These are phyloP conservation scores for Ceratocystis cacaofunesta DNA, from an alignment of 2,329 filamentous ascomycete genomes.

Conservation along the genomic window DNA sequence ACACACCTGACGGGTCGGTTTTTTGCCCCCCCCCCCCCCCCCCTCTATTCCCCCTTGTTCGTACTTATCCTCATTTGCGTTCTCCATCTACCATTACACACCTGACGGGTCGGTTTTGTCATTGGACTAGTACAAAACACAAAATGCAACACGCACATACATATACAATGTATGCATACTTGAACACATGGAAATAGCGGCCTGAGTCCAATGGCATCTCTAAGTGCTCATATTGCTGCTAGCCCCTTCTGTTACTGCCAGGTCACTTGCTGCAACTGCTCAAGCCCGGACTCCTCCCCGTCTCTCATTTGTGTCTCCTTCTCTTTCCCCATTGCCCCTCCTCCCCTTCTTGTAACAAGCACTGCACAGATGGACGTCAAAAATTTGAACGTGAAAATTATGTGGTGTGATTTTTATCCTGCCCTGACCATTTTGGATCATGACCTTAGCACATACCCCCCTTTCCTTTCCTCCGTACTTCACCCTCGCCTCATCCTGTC, in stretches of 20 bases:
- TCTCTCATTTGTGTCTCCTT: not conserved
- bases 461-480: not conserved
- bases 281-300: not conserved
- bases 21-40: not conserved
- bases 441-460: not conserved
- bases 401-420: conserved; percentile 1
- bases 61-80: not conserved
- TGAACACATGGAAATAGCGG: not conserved
- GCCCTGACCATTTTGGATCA: not conserved
- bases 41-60: not conserved
- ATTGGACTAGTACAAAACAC: not conserved
- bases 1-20: not conserved
- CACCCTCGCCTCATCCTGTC: not conserved
- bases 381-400: not conserved
- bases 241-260: not conserved
- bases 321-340: not conserved
- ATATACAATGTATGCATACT: not conserved
- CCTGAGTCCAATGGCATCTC: not conserved
- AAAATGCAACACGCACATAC: not conserved
- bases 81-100: not conserved
- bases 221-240: not conserved
- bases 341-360: not conserved
- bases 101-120: not conserved
- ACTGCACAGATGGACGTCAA: conserved; percentile 1
- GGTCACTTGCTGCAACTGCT: not conserved